Base-by-base conservation (phyloP, 352 stramenopile genomes). In the Plasmopara halstedii region DNA sequence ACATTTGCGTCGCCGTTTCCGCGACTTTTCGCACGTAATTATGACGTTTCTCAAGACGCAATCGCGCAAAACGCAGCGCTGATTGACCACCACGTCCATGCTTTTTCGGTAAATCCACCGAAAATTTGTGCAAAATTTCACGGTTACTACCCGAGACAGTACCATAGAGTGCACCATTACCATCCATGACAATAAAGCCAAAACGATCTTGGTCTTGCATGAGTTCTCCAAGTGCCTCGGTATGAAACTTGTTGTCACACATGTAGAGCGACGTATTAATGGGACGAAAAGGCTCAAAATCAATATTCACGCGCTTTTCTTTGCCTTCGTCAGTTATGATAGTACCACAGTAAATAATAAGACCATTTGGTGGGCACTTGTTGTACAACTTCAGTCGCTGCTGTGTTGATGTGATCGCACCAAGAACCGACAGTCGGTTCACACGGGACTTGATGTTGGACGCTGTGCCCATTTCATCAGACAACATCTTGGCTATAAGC, bases 211-310 rank as follows among this genome's bases (percentile, higher is more conserved):
- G 97, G 71, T 99, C 96, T 67, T 99, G 95, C 21, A 99, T 73
- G 25, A 99, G 73, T 53, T 99, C 96, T 40, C 97, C 89, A 7
- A 99, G 72, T 35, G 97, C 94, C 54, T 99, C 96, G 17, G 95
- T 98, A 79, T 99, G 95, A 73, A 99, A 99, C 63, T 99, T 99
- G 85, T 99, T 99, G 79, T 99, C 97, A 69, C 97, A 99, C 60
- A 99, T 94, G 74, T 99, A 99, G 13, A 99, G 79, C 45, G 95
- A 99, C 52, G 97, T 99, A 73, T 99, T 99, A 82, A 99, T 99
- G 20, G 96, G 90, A 67, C 98, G 98, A 83, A 99, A 99, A 19
- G 97, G 97, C 62, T 99, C 96, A 72, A 99, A 99, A 69, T 99
- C 97, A 61, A 99, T 98, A 70, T 98, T 99, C 17, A 99, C 95